Evolutionary conservation across 129 eudicot species (phyloP).

Genomic region (Flaveria ramosissima): DNA sequence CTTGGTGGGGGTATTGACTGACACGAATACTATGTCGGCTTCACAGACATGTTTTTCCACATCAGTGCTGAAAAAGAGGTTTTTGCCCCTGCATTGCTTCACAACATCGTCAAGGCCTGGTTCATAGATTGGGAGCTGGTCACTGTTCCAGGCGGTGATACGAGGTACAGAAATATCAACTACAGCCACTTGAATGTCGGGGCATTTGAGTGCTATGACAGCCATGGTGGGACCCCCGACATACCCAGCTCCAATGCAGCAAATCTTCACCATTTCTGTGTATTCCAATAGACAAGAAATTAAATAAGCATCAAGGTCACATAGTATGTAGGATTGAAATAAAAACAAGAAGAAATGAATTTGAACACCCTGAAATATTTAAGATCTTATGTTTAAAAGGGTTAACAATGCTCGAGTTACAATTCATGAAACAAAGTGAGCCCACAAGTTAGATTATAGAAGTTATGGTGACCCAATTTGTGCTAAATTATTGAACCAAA

Average conservation of each 20-base stretch:
- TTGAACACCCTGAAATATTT: background rate
- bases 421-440: background rate
- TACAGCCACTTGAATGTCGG: constrained; percentile 65
- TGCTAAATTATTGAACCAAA: constrained; percentile 2
- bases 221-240: constrained; percentile 98
- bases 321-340: background rate
- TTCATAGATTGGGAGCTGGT: constrained; percentile 81
- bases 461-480: background rate
- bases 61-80: constrained; percentile 89
- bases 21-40: constrained; percentile 87
- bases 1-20: constrained; percentile 89
- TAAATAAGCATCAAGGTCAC: background rate
- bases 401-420: background rate
- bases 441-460: background rate
- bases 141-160: constrained; percentile 91
- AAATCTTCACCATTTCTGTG: constrained; percentile 79
- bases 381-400: background rate
- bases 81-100: constrained; percentile 89
- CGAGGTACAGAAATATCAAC: constrained; percentile 86
- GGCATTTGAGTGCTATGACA: constrained; percentile 87
- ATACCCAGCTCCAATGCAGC: constrained; percentile 94
- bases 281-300: constrained; percentile 11
- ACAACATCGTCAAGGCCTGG: constrained; percentile 91
- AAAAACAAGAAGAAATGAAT: background rate
- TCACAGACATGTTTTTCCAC: constrained; percentile 86